Conservation (phyloP, 495 filamentous ascomycete species). For the Rostrohypoxylon terebratum region DNA sequence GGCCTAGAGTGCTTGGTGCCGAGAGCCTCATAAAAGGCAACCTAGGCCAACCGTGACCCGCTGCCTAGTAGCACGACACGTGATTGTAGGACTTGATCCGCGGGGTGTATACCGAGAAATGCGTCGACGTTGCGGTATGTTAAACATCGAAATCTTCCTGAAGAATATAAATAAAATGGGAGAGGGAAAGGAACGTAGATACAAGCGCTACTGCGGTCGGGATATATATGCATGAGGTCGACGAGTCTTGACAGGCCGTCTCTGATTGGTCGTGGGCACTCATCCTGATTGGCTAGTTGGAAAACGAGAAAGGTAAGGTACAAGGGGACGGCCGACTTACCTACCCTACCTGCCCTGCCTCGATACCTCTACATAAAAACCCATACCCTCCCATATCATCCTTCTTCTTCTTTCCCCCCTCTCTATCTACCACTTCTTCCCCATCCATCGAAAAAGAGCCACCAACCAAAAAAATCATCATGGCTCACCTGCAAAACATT, state of each 20-base stretch:
- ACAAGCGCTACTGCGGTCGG: conserved; percentile 14
- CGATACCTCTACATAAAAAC: conserved; percentile 42
- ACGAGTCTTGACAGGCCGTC: background rate
- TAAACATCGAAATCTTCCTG: background rate
- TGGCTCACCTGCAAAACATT: conserved; percentile 24
- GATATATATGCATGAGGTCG: conserved; percentile 28
- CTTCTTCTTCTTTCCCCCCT: conserved; percentile 31
- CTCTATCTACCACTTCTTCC: conserved; percentile 10
- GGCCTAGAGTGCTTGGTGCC: background rate
- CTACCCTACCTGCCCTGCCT: conserved; percentile 32
- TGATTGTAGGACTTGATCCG: conserved; percentile 41
- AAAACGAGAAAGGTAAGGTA: background rate
- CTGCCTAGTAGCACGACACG: conserved; percentile 41
- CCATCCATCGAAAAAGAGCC: conserved; percentile 28
- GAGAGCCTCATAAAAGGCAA: conserved; percentile 40
- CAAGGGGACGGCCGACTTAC: conserved; percentile 18
- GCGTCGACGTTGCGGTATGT: conserved; percentile 11
- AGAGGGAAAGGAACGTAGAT: background rate
- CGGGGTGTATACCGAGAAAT: background rate
- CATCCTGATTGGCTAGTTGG: conserved; percentile 27
- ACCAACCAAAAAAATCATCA: conserved; percentile 22
- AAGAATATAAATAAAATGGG: background rate
- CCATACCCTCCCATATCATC: conserved; percentile 37
- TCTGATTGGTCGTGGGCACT: conserved; percentile 32
- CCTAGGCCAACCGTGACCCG: conserved; percentile 24